These are phyloP conservation scores for Mycena latifolia DNA, from an alignment of 768 basidiomycete species.

Conservation along the genomic window DNA sequence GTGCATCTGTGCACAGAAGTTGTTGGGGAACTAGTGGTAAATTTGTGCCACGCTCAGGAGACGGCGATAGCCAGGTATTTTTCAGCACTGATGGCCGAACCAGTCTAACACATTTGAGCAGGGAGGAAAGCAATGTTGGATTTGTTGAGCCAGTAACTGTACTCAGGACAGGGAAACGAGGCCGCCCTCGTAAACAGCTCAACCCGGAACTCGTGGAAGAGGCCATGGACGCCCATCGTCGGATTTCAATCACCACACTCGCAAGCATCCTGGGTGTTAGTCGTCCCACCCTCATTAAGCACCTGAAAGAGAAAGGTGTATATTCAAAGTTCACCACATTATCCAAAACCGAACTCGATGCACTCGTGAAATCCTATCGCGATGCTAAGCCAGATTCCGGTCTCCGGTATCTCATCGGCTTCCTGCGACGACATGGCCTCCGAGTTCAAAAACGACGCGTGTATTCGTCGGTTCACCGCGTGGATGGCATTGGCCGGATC, in stretches of 20 bases:
- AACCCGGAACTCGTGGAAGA: not conserved
- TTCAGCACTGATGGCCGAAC: too few species aligned
- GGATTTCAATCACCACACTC: not conserved
- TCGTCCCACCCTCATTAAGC: not conserved
- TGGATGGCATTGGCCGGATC: constrained; percentile 36
- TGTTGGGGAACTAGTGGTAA: too few species aligned
- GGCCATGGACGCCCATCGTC: too few species aligned
- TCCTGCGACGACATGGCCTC: not conserved
- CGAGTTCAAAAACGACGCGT: not conserved
- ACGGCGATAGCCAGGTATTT: too few species aligned
- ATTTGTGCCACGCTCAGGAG: too few species aligned
- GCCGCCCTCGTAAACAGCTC: constrained; percentile 3
- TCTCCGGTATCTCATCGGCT: constrained; percentile 6
- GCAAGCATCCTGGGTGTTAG: not conserved
- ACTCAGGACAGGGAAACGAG: not conserved
- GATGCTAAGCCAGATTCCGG: constrained; percentile 2
- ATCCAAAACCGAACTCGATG: not conserved
- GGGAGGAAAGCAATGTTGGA: too few species aligned
- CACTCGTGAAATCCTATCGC: not conserved
- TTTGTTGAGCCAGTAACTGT: not conserved
- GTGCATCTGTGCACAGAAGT: too few species aligned
- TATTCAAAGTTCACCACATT: not conserved
- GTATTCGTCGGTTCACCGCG: not conserved
- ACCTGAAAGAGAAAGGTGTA: not conserved
- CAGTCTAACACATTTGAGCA: too few species aligned